Evolutionary conservation across 768 basidiomycete genomes (phyloP), one percentile per base, ranked within the genome.

Genomic region (Termitomyces sp.): DNA sequence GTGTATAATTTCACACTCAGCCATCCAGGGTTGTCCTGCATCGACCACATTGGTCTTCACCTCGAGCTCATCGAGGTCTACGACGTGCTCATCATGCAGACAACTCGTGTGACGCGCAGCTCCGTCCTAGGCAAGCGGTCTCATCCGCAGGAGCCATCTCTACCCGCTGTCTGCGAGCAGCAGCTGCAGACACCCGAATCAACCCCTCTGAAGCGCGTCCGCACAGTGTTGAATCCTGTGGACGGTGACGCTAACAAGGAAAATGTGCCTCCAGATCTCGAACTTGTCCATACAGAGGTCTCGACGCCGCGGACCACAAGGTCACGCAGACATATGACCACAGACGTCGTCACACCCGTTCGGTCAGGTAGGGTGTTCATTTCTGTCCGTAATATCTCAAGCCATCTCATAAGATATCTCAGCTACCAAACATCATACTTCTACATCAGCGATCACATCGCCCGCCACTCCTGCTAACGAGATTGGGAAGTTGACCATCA

Each of bases 221-320:
- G 83, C 53, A 81, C 78, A 18, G 76, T 79, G 16, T 66, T 68
- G 16, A 70, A 69, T 5, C 59, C 68, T 33, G 54, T 78, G 20
- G 85, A 86, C 59, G 82, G 79, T 43, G 82, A 84, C 52, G 74
- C 76, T 24, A 90, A 90, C 70, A 90, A 90, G 74, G 88, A 90
- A 69, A 90, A 90, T 63, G 77, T 90, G 18, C 86, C 88, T n/a
- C 88, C 88, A 61, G 70, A 69, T 47, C 61, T 66, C 33, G 75
- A 80, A 47, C 60, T 68, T 13, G 58, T 78, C 61, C 75, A 67
- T 44, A 65, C 61, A 26, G 67, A 73, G 30, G 53, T 67, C 7
- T 69, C 75, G 24, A 73, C 79, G 18, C 65, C 69, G 5, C 74
- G 82, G 57, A 70, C 74, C 18, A 64, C 76, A 28, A 72, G 78